Conservation (phyloP, 163 green algal species). For the Chlamydomonas reinhardtii region DNA sequence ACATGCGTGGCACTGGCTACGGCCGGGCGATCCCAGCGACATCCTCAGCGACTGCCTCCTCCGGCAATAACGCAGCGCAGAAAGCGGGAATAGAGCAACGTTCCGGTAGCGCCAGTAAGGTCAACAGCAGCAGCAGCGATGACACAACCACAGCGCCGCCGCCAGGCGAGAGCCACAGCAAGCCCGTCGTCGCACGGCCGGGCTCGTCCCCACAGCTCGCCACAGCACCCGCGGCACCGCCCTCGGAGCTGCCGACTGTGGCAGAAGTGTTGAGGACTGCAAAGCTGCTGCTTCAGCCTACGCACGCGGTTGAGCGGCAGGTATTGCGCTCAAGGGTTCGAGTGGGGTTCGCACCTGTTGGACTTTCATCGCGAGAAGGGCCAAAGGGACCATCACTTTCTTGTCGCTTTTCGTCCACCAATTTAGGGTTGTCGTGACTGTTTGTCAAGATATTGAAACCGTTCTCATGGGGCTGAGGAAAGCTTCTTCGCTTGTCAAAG, state of each 20-base stretch:
- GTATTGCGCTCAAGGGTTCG: neutral
- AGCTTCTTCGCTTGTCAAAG: no score
- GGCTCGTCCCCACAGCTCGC: no score
- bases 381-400: neutral
- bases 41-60: no score
- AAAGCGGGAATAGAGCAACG: slow-evolving; percentile 8
- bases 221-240: neutral
- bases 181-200: neutral
- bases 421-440: no score
- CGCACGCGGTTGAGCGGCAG: slow-evolving; percentile 23
- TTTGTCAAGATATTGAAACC: no score
- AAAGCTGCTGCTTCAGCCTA: slow-evolving; percentile 32
- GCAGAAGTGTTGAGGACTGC: slow-evolving; percentile 20
- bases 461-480: no score
- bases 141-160: neutral
- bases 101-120: neutral
- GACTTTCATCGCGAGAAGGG: no score
- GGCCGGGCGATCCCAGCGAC: no score
- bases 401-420: neutral
- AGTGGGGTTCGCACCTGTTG: neutral
- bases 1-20: no score
- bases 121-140: slow-evolving; percentile 12
- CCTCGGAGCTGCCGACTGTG: neutral
- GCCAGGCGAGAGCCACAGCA: neutral
- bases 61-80: no score